Conservation (phyloP, 2,329 filamentous ascomycete species). For the Dendrostoma leiphaemia region DNA sequence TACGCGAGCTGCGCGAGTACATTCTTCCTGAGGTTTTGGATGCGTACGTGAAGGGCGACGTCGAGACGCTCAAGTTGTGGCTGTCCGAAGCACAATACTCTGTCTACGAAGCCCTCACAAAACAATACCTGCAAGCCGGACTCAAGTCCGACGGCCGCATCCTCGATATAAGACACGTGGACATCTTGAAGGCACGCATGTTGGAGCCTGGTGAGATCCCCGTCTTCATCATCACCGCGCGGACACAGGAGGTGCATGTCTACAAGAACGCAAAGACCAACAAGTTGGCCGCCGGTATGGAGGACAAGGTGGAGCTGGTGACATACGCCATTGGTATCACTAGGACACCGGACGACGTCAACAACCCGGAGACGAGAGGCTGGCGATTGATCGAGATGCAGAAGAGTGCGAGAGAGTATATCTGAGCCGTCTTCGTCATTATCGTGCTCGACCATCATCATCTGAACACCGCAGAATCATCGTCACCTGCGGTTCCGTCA, state of each 20-base stretch:
- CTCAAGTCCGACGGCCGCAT: slow-evolving; percentile 94
- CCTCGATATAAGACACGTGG: slow-evolving; percentile 90
- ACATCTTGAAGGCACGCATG: slow-evolving; percentile 78
- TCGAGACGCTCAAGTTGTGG: slow-evolving; percentile 89
- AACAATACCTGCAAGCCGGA: slow-evolving; percentile 91
- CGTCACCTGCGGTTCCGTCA: no score
- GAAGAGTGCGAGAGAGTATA: slow-evolving; percentile 91
- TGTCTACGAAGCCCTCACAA: slow-evolving; percentile 93
- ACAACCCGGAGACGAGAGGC: slow-evolving; percentile 92
- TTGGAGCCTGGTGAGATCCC: slow-evolving; percentile 85
- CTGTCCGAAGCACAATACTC: slow-evolving; percentile 94
- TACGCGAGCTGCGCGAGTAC: slow-evolving; percentile 94
- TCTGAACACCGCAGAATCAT: no score
- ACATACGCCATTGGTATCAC: slow-evolving; percentile 98
- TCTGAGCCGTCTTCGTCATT: no score
- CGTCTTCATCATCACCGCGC: slow-evolving; percentile 94
- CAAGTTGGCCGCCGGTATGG: slow-evolving; percentile 92
- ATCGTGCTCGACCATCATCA: no score
- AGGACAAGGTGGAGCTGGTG: slow-evolving; percentile 96
- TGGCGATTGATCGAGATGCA: slow-evolving; percentile 99
- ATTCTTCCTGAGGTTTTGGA: slow-evolving; percentile 96
- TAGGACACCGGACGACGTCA: slow-evolving; percentile 89
- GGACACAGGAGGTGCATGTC: slow-evolving; percentile 96
- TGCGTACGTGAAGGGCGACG: slow-evolving; percentile 95
- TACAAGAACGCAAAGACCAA: slow-evolving; percentile 90